phyloP scores from a whole-genome alignment of 176 grass and related monocot genomes.

The Cenchrus fungigraminus region DNA sequence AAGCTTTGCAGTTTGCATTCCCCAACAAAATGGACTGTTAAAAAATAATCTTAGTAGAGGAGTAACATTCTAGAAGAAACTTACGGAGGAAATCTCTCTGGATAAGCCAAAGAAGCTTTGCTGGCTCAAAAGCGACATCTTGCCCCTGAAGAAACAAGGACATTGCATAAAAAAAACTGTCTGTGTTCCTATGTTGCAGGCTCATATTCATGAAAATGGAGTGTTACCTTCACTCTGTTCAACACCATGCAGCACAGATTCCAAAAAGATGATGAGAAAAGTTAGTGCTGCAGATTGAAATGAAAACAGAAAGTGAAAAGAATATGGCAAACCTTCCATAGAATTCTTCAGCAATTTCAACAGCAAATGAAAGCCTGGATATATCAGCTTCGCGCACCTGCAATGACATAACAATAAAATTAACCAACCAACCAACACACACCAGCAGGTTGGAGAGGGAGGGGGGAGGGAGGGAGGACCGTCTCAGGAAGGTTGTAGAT shows the following conservation, averaged over 20 bases:
- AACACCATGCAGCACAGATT: slow-evolving; percentile 33
- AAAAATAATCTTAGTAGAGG: not conserved
- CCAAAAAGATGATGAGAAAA: slow-evolving; percentile 4
- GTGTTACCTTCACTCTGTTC: slow-evolving; percentile 92
- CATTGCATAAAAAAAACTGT: not conserved
- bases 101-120: slow-evolving; percentile 99
- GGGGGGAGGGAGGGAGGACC: slow-evolving; percentile 47
- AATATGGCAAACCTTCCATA: slow-evolving; percentile 88
- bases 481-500: slow-evolving; percentile 99
- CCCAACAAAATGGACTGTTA: slow-evolving; percentile 17
- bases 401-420: slow-evolving; percentile 41
- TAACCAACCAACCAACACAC: not conserved
- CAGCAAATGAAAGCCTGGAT: slow-evolving; percentile 95
- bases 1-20: not conserved
- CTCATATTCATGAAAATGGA: slow-evolving; percentile 9
- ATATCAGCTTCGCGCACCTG: slow-evolving; percentile 99
- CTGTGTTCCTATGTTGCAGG: slow-evolving; percentile 6
- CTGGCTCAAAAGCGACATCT: slow-evolving; percentile 96
- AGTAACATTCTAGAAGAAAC: slow-evolving; percentile 39
- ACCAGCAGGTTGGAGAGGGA: not conserved
- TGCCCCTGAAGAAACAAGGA: slow-evolving; percentile 70
- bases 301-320: not conserved
- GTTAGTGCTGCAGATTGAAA: slow-evolving; percentile 35
- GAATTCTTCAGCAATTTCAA: slow-evolving; percentile 98
- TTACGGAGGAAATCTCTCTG: slow-evolving; percentile 99